phyloP scores from a whole-genome alignment of 2,329 filamentous ascomycete genomes.

The Colletotrichum scovillei region DNA sequence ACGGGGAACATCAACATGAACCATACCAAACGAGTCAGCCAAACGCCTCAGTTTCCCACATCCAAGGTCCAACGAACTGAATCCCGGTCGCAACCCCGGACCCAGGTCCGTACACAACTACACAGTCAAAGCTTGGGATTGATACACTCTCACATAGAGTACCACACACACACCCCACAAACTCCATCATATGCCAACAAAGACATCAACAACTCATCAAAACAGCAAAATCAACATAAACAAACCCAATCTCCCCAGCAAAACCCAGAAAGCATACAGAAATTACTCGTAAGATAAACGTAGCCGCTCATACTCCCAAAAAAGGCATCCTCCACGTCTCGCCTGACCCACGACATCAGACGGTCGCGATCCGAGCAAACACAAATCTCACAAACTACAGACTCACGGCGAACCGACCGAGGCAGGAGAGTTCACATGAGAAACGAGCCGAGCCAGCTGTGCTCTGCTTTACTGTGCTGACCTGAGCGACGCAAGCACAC shows the following conservation, averaged over 20 bases:
- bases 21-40: constrained; percentile 19
- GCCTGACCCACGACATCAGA: constrained; percentile 19
- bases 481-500: not conserved
- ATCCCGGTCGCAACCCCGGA: not conserved
- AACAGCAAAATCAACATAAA: not conserved
- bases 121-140: not conserved
- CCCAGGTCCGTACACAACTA: not conserved
- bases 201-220: not conserved
- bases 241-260: not conserved
- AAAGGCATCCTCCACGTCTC: not conserved
- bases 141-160: not conserved
- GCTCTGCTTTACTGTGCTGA: not conserved
- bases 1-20: too few relatives aligned
- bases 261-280: not conserved
- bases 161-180: not conserved
- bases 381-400: not conserved
- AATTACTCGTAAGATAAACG: not conserved
- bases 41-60: constrained; percentile 1
- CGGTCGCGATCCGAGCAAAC: constrained; percentile 3
- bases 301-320: not conserved
- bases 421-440: constrained; percentile 19
- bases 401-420: constrained; percentile 8
- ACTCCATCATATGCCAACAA: not conserved
- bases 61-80: not conserved
- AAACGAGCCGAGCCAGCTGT: constrained; percentile 2